Percentiles rank a stretch among this genome's conserved stretches.
phyloP scores from a whole-genome alignment of 2,329 filamentous ascomycete species.

The Colletotrichum falcatum region DNA sequence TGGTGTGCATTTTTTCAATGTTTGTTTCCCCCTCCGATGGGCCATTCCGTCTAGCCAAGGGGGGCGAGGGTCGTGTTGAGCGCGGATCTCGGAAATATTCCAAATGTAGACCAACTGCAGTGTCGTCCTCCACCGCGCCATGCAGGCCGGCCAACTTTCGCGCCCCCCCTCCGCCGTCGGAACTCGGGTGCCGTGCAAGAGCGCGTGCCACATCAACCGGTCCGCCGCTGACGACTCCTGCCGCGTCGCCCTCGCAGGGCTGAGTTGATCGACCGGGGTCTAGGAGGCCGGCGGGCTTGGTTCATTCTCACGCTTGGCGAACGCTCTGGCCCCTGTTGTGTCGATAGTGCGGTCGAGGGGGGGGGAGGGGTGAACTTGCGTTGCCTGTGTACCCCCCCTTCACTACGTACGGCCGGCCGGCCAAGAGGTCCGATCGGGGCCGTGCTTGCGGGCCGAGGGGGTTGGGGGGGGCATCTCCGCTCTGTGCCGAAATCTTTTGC shows the following conservation, averaged over 20 bases:
- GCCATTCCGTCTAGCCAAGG: not conserved
- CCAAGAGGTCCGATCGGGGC: slow-evolving; percentile 18
- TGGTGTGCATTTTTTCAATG: not conserved
- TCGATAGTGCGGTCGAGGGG: not conserved
- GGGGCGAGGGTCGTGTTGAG: slow-evolving; percentile 1
- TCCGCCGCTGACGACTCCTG: slow-evolving; percentile 27
- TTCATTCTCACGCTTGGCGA: not conserved
- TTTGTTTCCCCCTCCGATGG: not conserved
- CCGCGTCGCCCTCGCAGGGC: slow-evolving; percentile 35
- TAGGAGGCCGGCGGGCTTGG: not conserved
- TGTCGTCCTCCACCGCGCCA: slow-evolving; percentile 1
- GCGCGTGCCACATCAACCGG: slow-evolving; percentile 15
- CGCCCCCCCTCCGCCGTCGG: slow-evolving; percentile 12
- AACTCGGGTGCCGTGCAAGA: slow-evolving; percentile 23
- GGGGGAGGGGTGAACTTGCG: slow-evolving; percentile 4
- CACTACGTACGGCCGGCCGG: not conserved
- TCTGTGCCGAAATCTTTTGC: not conserved
- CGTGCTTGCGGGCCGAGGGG: not conserved
- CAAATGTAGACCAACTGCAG: slow-evolving; percentile 6
- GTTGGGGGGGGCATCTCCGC: not conserved
- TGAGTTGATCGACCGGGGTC: slow-evolving; percentile 20
- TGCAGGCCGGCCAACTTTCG: slow-evolving; percentile 3
- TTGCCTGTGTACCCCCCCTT: not conserved
- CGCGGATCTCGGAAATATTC: slow-evolving; percentile 1
- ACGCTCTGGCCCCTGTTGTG: not conserved